Evolutionary conservation across 192 early-diverging fungal species (phyloP).

Genomic region (Haplosporangium gracile): DNA sequence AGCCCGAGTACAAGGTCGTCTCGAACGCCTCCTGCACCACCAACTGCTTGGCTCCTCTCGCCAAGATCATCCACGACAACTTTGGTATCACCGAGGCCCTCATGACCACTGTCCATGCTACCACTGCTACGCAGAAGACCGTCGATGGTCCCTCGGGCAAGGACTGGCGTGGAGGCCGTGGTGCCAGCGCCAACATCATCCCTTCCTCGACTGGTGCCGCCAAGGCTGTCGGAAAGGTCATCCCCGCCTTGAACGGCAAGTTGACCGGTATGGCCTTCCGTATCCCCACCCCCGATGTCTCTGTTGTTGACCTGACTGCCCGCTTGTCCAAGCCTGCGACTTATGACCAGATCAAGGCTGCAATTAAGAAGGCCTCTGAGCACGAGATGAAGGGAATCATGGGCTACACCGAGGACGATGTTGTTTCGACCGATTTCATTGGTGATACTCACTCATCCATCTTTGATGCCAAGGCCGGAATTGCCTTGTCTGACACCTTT

Average conservation of each 20-base stretch:
- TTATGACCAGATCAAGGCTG: slow-evolving; percentile 92
- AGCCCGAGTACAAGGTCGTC: slow-evolving; percentile 86
- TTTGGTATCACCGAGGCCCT: slow-evolving; percentile 97
- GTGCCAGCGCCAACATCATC: slow-evolving; percentile 96
- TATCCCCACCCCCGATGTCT: slow-evolving; percentile 93
- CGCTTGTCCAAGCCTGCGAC: slow-evolving; percentile 90
- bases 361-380: slow-evolving; percentile 89
- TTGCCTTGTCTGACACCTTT: slow-evolving; percentile 93
- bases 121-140: slow-evolving; percentile 99
- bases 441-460: slow-evolving; percentile 92
- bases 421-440: slow-evolving; percentile 96
- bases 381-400: slow-evolving; percentile 87
- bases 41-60: slow-evolving; percentile 98
- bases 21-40: slow-evolving; percentile 99
- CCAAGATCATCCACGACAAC: slow-evolving; percentile 96
- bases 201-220: slow-evolving; percentile 98
- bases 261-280: slow-evolving; percentile 99
- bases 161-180: slow-evolving; percentile 98
- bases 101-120: slow-evolving; percentile 99
- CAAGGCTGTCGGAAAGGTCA: slow-evolving; percentile 99
- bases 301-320: slow-evolving; percentile 97
- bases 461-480: slow-evolving; percentile 97
- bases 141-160: slow-evolving; percentile 97
- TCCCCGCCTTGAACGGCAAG: slow-evolving; percentile 94
- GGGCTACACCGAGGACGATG: slow-evolving; percentile 92